phyloP scores from a whole-genome alignment of 257 asterid genomes.

The Nicotiana attenuata region DNA sequence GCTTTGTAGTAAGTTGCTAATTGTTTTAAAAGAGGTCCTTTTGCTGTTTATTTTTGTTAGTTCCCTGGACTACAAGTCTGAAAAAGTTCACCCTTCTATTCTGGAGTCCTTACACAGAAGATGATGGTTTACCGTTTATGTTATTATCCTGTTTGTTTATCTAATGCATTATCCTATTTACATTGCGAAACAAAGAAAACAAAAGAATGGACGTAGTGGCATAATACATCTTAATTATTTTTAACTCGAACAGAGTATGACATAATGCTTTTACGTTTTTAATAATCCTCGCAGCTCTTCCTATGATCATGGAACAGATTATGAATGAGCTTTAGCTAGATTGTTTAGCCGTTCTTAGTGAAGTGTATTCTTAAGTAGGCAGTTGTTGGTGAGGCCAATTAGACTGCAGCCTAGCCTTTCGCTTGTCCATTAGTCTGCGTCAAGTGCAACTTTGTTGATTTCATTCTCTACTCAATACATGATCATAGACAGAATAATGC shows the following conservation, averaged over 20 bases:
- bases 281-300: neutral
- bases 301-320: neutral
- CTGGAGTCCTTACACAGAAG: neutral
- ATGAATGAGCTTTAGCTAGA: neutral
- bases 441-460: neutral
- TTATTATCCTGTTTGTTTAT: neutral
- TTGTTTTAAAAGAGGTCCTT: neutral
- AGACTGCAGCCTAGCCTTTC: neutral
- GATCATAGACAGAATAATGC: neutral
- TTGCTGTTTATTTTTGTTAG: neutral
- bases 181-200: neutral
- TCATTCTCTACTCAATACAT: neutral
- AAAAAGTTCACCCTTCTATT: neutral
- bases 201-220: neutral
- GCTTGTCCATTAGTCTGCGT: neutral
- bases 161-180: neutral
- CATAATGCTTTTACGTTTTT: neutral
- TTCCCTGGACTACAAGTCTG: neutral
- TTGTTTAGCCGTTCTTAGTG: neutral
- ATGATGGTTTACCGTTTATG: neutral
- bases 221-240: neutral
- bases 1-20: neutral
- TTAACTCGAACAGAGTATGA: neutral
- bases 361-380: neutral
- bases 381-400: neutral